Percentiles rank a stretch among this genome's conserved stretches.
Conservation (phyloP, 2,329 filamentous ascomycete species). For the Pseudohalonectria lignicola region DNA sequence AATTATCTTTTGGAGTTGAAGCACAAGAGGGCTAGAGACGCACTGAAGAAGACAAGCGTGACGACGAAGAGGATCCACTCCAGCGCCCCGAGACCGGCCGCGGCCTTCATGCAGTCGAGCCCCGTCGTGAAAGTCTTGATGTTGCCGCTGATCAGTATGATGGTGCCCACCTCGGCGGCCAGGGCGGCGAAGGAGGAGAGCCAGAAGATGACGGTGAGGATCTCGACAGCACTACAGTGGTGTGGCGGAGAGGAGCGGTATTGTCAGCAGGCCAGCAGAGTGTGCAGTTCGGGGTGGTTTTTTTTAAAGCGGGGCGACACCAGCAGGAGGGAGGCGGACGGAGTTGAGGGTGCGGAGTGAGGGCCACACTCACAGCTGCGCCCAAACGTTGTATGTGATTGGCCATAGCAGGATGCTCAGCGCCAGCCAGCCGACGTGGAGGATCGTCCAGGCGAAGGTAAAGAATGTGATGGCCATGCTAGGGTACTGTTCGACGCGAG, state of each 20-base stretch:
- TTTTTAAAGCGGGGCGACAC: too few relatives aligned
- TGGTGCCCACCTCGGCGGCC: constrained; percentile 6
- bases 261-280: too few relatives aligned
- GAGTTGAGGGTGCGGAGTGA: too few relatives aligned
- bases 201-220: constrained; percentile 10
- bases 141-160: not conserved
- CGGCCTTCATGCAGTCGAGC: constrained; percentile 10
- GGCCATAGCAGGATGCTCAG: constrained; percentile 5
- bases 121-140: constrained; percentile 1
- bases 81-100: constrained; percentile 10
- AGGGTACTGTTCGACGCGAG: not conserved
- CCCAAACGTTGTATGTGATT: constrained; percentile 7
- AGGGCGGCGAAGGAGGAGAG: constrained; percentile 11
- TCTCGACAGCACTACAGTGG: constrained; percentile 7
- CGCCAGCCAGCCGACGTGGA: constrained; percentile 10
- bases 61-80: constrained; percentile 10
- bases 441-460: constrained; percentile 9
- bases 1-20: too few relatives aligned
- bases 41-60: constrained; percentile 8
- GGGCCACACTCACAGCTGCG: constrained; percentile 8
- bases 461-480: constrained; percentile 4
- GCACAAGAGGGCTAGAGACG: not conserved
- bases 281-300: too few relatives aligned
- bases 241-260: too few relatives aligned
- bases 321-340: too few relatives aligned